Conservation (phyloP, 2,329 filamentous ascomycete species). For the Calonectria henricotiae region DNA sequence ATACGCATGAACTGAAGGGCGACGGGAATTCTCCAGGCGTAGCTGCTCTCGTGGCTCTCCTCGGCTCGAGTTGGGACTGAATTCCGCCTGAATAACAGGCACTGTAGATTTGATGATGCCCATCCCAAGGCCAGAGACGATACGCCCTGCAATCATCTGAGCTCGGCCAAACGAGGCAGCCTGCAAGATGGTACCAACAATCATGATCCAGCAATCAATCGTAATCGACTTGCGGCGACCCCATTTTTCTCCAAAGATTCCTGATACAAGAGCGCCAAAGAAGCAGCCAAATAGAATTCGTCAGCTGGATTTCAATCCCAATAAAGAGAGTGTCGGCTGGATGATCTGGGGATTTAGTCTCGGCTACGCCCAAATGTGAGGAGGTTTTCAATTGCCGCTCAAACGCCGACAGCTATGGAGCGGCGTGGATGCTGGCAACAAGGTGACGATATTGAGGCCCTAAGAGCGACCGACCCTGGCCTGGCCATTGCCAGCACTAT, state of each 20-base stretch:
- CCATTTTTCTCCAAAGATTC: conserved; percentile 62
- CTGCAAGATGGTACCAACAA: conserved; percentile 64
- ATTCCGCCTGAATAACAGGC: conserved; percentile 64
- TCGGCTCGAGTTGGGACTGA: conserved; percentile 59
- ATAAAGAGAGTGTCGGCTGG: neutral
- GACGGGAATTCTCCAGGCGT: conserved; percentile 62
- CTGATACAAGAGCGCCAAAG: conserved; percentile 52
- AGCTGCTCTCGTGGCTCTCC: conserved; percentile 54
- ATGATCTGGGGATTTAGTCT: conserved; percentile 31
- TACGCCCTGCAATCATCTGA: conserved; percentile 64
- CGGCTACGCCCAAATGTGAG: conserved; percentile 18
- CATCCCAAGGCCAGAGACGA: conserved; percentile 66
- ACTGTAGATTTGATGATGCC: conserved; percentile 65
- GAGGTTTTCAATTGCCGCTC: conserved; percentile 26
- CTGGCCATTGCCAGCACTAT: conserved; percentile 57
- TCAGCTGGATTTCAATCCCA: neutral
- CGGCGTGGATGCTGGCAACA: conserved; percentile 2
- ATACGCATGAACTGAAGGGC: conserved; percentile 62
- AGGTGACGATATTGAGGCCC: conserved; percentile 48
- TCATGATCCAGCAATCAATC: conserved; percentile 63
- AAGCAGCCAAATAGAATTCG: conserved; percentile 52
- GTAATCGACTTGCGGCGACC: conserved; percentile 63
- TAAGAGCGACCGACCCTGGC: conserved; percentile 55
- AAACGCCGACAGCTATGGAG: conserved; percentile 19
- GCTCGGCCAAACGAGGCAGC: conserved; percentile 61